A percentile compares a stretch with the other conserved stretches of the same genome.
Evolutionary conservation across 805 yeast genomes (phyloP).

Genomic region (Saturnispora halmiae): DNA sequence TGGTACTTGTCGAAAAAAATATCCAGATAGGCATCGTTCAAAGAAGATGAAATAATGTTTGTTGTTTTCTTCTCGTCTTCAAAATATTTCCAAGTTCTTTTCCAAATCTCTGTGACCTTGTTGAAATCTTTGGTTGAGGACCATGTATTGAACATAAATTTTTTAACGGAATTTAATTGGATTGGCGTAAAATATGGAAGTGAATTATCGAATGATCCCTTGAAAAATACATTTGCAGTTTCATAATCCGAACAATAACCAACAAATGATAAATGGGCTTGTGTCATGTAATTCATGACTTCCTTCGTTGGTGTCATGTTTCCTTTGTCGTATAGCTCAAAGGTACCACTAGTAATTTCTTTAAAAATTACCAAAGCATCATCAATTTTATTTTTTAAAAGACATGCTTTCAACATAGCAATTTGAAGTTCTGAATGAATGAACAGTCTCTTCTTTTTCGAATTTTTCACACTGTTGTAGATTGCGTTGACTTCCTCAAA

Average conservation of each 20-base stretch:
- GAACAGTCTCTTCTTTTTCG: slow-evolving; percentile 18
- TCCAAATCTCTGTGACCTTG: slow-evolving; percentile 53
- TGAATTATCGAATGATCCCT: slow-evolving; percentile 54
- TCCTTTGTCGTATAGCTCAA: slow-evolving; percentile 21
- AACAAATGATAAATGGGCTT: slow-evolving; percentile 68
- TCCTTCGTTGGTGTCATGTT: slow-evolving; percentile 22
- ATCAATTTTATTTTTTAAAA: slow-evolving; percentile 52
- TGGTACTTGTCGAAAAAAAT: slow-evolving; percentile 59
- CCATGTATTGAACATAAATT: slow-evolving; percentile 55
- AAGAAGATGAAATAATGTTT: slow-evolving; percentile 60
- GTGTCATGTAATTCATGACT: slow-evolving; percentile 46
- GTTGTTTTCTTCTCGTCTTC: slow-evolving; percentile 39
- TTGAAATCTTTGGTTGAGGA: slow-evolving; percentile 45
- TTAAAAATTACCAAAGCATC: slow-evolving; percentile 57
- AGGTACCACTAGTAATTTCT: slow-evolving; percentile 43
- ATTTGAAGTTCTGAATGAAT: slow-evolving; percentile 43
- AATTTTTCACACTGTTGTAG: slow-evolving; percentile 33
- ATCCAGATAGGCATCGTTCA: slow-evolving; percentile 59
- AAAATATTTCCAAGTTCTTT: slow-evolving; percentile 46
- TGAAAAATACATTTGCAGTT: slow-evolving; percentile 66
- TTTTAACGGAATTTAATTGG: slow-evolving; percentile 63
- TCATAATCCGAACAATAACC: slow-evolving; percentile 64
- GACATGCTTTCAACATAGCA: slow-evolving; percentile 66
- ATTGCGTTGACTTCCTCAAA: slow-evolving; percentile 52
- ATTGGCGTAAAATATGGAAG: slow-evolving; percentile 65